Conservation (phyloP, 768 basidiomycete genomes). For the Paxillus rubicundulus region DNA sequence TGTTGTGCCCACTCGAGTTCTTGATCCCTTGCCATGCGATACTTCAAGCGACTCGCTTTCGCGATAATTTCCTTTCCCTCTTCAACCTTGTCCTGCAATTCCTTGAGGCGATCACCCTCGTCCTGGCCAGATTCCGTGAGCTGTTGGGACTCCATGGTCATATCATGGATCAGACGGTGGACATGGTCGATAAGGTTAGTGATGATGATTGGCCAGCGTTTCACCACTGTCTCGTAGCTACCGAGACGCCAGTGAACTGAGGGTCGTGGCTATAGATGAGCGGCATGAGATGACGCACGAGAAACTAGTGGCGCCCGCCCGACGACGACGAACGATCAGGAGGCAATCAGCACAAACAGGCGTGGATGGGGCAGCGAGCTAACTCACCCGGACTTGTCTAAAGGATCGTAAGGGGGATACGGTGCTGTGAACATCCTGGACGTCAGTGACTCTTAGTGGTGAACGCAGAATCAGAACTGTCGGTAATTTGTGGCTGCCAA, state of each 20-base stretch:
- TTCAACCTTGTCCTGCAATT: slow-evolving; percentile 44
- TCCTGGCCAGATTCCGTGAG: slow-evolving; percentile 9
- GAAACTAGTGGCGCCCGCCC: slow-evolving; percentile 43
- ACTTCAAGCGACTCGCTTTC: slow-evolving; percentile 74
- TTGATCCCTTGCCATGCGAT: slow-evolving; percentile 82
- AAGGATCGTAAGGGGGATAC: slow-evolving; percentile 71
- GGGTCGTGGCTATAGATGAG: not conserved
- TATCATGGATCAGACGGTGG: slow-evolving; percentile 62
- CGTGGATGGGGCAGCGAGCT: not conserved
- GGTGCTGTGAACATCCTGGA: slow-evolving; percentile 46
- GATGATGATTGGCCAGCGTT: slow-evolving; percentile 82
- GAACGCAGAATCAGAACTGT: not conserved
- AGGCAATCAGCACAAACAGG: not conserved
- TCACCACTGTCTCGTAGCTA: slow-evolving; percentile 77
- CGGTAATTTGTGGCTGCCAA: no score
- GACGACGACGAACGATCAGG: not conserved
- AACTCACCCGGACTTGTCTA: slow-evolving; percentile 59
- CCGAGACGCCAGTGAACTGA: slow-evolving; percentile 1
- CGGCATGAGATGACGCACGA: slow-evolving; percentile 44
- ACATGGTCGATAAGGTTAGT: slow-evolving; percentile 77
- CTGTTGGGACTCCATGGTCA: slow-evolving; percentile 42
- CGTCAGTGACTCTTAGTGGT: not conserved
- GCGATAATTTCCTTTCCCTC: slow-evolving; percentile 81
- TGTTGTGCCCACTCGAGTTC: slow-evolving; percentile 52
- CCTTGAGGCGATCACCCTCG: slow-evolving; percentile 17